A percentile compares a stretch with the other conserved stretches of the same genome.
Evolutionary conservation across 1,284 basidiomycete species (phyloP).

Genomic region (Heterobasidion occidentale): DNA sequence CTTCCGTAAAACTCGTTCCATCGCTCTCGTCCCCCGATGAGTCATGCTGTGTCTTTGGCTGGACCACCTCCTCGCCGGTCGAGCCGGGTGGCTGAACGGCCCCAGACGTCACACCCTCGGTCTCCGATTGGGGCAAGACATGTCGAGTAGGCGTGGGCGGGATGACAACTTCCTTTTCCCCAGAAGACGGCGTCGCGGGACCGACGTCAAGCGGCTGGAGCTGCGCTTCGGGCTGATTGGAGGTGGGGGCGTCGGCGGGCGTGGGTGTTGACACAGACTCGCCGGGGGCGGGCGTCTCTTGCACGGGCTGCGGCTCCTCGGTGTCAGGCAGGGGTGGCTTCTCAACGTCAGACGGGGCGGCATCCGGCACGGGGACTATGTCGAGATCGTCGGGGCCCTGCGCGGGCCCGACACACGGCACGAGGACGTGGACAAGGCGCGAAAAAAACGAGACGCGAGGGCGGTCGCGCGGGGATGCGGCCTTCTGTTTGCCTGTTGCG

Average conservation of each 20-base stretch:
- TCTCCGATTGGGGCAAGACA: slow-evolving; percentile 37
- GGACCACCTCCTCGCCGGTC: slow-evolving; percentile 38
- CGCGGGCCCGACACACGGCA: slow-evolving; percentile 40
- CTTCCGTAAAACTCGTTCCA: slow-evolving; percentile 34
- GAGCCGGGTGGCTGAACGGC: slow-evolving; percentile 69
- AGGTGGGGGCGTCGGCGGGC: slow-evolving; percentile 8
- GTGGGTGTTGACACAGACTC: slow-evolving; percentile 6
- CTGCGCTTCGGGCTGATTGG: slow-evolving; percentile 13
- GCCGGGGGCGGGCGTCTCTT: slow-evolving; percentile 9
- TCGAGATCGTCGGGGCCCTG: slow-evolving; percentile 28
- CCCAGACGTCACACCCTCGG: slow-evolving; percentile 58
- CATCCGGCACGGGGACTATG: slow-evolving; percentile 16
- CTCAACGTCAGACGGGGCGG: slow-evolving; percentile 20
- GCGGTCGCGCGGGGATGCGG: slow-evolving; percentile 21
- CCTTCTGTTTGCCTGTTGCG: slow-evolving; percentile 18
- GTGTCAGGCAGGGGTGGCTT: slow-evolving; percentile 15
- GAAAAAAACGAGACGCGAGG: slow-evolving; percentile 30
- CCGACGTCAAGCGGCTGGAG: slow-evolving; percentile 20
- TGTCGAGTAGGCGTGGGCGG: slow-evolving; percentile 47
- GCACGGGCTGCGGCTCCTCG: slow-evolving; percentile 5
- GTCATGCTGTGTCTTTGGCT: slow-evolving; percentile 21
- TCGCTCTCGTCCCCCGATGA: slow-evolving; percentile 33
- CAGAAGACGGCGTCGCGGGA: slow-evolving; percentile 10
- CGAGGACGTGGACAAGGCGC: slow-evolving; percentile 37
- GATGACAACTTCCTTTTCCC: slow-evolving; percentile 33